phyloP scores from a whole-genome alignment of 108 stramenopile genomes.

The Nannochloropsis salina region DNA sequence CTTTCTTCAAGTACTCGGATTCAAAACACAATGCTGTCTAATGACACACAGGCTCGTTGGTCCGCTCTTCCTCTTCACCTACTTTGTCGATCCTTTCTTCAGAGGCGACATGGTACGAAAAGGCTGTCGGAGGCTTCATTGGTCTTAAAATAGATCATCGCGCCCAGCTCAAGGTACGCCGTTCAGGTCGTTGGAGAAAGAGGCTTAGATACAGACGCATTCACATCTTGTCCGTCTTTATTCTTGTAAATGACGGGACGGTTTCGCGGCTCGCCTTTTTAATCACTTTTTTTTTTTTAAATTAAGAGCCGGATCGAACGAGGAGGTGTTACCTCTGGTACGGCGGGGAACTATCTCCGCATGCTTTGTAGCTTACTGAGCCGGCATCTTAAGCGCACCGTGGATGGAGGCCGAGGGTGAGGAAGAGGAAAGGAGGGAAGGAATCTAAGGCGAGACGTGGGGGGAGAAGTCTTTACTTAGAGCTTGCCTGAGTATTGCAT shows the following conservation, averaged over 20 bases:
- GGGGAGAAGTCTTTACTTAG: too few species aligned
- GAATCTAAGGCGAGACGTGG: neutral
- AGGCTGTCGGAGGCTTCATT: neutral
- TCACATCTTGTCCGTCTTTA: too few species aligned
- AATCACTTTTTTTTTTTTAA: too few species aligned
- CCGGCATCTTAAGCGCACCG: neutral
- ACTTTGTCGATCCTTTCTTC: neutral
- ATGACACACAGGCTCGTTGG: too few species aligned
- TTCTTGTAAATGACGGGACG: too few species aligned
- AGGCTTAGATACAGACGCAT: too few species aligned
- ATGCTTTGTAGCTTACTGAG: neutral
- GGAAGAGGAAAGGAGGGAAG: neutral
- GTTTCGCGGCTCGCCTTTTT: too few species aligned
- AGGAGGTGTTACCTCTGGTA: neutral
- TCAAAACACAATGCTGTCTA: neutral
- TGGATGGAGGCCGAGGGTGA: slow-evolving; percentile 1
- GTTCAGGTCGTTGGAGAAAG: too few species aligned
- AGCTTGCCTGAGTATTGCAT: too few species aligned
- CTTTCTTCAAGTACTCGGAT: neutral
- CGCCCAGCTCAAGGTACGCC: neutral
- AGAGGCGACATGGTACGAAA: neutral
- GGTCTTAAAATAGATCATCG: neutral
- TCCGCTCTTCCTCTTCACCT: neutral
- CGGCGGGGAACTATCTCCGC: neutral
- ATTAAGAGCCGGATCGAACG: neutral